Percentiles rank a stretch among this genome's conserved stretches.
Conservation (phyloP, 2,329 filamentous ascomycete species). For the Dactylonectria macrodidyma region DNA sequence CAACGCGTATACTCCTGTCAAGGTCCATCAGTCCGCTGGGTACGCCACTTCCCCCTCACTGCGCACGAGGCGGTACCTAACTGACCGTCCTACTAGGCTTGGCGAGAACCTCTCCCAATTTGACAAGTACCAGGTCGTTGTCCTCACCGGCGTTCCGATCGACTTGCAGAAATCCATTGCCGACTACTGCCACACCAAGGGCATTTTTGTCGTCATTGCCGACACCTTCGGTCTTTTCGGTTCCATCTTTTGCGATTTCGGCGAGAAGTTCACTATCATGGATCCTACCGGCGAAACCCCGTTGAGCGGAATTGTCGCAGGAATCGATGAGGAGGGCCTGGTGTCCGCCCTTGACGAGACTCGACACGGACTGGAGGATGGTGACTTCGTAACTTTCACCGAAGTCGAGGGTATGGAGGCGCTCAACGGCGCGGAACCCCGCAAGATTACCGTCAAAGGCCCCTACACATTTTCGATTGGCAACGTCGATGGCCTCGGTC, state of each 20-base stretch:
- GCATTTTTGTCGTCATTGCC: slow-evolving; percentile 89
- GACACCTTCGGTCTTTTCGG: slow-evolving; percentile 97
- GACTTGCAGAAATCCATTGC: slow-evolving; percentile 86
- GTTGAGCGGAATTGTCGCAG: slow-evolving; percentile 89
- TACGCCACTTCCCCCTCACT: slow-evolving; percentile 50
- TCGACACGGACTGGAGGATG: slow-evolving; percentile 94
- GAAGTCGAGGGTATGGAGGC: slow-evolving; percentile 94
- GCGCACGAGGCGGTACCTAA: slow-evolving; percentile 28
- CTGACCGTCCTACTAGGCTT: slow-evolving; percentile 66
- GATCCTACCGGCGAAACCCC: slow-evolving; percentile 94
- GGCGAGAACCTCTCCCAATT: slow-evolving; percentile 84
- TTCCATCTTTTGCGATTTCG: slow-evolving; percentile 97
- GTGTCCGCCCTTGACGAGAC: slow-evolving; percentile 96
- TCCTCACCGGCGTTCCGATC: slow-evolving; percentile 87
- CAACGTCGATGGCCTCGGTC: slow-evolving; percentile 87
- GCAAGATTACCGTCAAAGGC: slow-evolving; percentile 93
- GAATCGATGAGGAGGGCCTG: slow-evolving; percentile 89
- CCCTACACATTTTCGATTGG: slow-evolving; percentile 99
- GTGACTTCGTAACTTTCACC: slow-evolving; percentile 95
- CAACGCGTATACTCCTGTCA: slow-evolving; percentile 95
- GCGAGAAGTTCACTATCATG: slow-evolving; percentile 90
- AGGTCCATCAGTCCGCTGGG: slow-evolving; percentile 76
- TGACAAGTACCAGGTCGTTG: slow-evolving; percentile 92
- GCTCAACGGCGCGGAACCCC: slow-evolving; percentile 86
- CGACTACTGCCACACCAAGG: slow-evolving; percentile 94